These are phyloP conservation scores for Spathaspora passalidarum DNA, from an alignment of 805 yeast genomes.

Conservation along the genomic window DNA sequence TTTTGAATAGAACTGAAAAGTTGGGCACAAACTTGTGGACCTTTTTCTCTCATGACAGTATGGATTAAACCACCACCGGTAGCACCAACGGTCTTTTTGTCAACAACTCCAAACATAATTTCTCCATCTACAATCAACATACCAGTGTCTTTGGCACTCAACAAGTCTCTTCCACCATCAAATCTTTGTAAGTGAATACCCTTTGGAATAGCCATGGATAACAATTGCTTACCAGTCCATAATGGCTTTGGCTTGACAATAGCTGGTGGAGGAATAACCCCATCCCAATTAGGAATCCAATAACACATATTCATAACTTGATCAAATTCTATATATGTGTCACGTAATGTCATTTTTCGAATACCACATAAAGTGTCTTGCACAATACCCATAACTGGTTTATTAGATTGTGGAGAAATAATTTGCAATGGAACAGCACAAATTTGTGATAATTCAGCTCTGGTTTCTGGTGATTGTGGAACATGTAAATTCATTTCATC, in stretches of 20 bases:
- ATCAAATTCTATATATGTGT: conserved; percentile 81
- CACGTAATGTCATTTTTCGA: conserved; percentile 92
- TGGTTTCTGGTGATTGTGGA: conserved; percentile 96
- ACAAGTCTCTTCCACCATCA: conserved; percentile 81
- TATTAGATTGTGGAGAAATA: conserved; percentile 97
- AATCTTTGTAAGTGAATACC: conserved; percentile 94
- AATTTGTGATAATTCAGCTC: conserved; percentile 91
- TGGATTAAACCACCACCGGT: conserved; percentile 98
- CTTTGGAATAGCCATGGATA: conserved; percentile 89
- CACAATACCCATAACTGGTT: conserved; percentile 99
- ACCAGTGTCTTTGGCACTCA: conserved; percentile 90
- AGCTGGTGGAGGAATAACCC: conserved; percentile 94
- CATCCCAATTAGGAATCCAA: conserved; percentile 99
- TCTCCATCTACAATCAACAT: conserved; percentile 96
- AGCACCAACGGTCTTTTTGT: conserved; percentile 97
- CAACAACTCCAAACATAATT: conserved; percentile 95
- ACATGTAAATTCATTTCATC: conserved; percentile 99
- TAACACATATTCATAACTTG: conserved; percentile 94
- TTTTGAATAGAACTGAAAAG: conserved; percentile 91
- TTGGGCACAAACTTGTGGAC: conserved; percentile 84
- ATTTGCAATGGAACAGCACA: conserved; percentile 98
- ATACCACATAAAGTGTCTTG: conserved; percentile 98
- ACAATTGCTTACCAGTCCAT: conserved; percentile 96
- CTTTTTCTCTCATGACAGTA: conserved; percentile 96
- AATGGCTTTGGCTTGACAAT: conserved; percentile 90